Evolutionary conservation across 1,284 basidiomycete genomes (phyloP).

Genomic region (Naganishia sp.): DNA sequence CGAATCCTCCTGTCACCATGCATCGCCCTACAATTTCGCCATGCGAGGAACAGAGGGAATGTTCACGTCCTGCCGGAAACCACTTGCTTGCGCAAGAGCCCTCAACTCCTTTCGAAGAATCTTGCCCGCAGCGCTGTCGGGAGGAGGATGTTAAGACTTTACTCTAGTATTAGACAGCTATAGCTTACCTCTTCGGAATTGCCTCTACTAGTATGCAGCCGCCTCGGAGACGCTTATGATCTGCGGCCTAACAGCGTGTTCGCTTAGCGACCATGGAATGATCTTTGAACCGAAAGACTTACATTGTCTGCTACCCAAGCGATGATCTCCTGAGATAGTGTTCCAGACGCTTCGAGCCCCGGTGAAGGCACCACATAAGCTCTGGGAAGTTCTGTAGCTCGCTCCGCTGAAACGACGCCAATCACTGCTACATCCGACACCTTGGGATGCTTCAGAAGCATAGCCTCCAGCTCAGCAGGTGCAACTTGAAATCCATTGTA

Average conservation of each 20-base stretch:
- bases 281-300: conserved; percentile 42
- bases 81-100: conserved; percentile 7
- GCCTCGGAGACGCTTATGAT: conserved; percentile 56
- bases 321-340: conserved; percentile 59
- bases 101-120: conserved; percentile 49
- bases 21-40: conserved; percentile 9
- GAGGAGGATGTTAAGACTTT: background rate
- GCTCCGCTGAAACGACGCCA: conserved; percentile 62
- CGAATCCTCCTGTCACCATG: background rate
- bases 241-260: conserved; percentile 62
- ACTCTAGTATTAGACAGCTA: background rate
- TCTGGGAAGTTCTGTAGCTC: conserved; percentile 75
- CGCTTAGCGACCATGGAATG: conserved; percentile 58
- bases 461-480: conserved; percentile 75
- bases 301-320: conserved; percentile 63
- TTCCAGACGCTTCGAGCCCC: conserved; percentile 50
- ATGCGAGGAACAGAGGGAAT: conserved; percentile 12
- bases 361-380: conserved; percentile 66
- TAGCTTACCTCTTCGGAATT: conserved; percentile 54
- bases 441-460: conserved; percentile 70
- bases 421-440: conserved; percentile 74
- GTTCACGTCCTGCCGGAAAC: background rate
- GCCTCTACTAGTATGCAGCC: conserved; percentile 55
- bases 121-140: conserved; percentile 48
- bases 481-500: conserved; percentile 67